Evolutionary conservation across 495 filamentous ascomycete genomes (phyloP).

Genomic region (Neurospora tetraspora): DNA sequence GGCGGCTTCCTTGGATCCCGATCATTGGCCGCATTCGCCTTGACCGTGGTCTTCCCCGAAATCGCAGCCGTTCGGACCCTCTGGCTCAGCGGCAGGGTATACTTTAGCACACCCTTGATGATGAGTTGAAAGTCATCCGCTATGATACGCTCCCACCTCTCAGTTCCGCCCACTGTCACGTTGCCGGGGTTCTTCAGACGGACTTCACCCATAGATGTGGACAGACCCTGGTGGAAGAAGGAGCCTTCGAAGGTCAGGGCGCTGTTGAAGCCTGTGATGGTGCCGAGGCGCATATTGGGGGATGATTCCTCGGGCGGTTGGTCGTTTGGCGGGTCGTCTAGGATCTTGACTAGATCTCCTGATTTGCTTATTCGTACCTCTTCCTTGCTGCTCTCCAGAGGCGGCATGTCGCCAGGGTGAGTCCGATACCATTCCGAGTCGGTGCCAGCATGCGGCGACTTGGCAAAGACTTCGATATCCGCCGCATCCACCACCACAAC

Average conservation of each 20-base stretch:
- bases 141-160: constrained; percentile 85
- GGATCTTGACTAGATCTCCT: constrained; percentile 5
- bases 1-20: constrained; percentile 2
- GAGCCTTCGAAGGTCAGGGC: constrained; percentile 80
- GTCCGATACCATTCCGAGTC: constrained; percentile 64
- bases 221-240: constrained; percentile 57
- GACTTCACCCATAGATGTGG: constrained; percentile 69
- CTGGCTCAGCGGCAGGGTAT: constrained; percentile 74
- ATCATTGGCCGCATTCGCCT: constrained; percentile 39
- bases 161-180: constrained; percentile 73
- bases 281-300: constrained; percentile 82
- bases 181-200: constrained; percentile 78
- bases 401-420: constrained; percentile 28
- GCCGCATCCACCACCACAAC: constrained; percentile 72
- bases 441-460: constrained; percentile 72
- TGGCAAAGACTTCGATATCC: constrained; percentile 87
- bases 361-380: constrained; percentile 8
- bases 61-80: constrained; percentile 46
- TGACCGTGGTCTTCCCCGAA: constrained; percentile 38
- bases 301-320: constrained; percentile 41
- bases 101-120: constrained; percentile 79
- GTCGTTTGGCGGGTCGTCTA: constrained; percentile 55
- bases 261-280: constrained; percentile 77
- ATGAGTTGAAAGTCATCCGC: constrained; percentile 88
- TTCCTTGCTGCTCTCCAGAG: constrained; percentile 1